phyloP scores from a whole-genome alignment of 768 basidiomycete species.

The Agrocybe praecox region DNA sequence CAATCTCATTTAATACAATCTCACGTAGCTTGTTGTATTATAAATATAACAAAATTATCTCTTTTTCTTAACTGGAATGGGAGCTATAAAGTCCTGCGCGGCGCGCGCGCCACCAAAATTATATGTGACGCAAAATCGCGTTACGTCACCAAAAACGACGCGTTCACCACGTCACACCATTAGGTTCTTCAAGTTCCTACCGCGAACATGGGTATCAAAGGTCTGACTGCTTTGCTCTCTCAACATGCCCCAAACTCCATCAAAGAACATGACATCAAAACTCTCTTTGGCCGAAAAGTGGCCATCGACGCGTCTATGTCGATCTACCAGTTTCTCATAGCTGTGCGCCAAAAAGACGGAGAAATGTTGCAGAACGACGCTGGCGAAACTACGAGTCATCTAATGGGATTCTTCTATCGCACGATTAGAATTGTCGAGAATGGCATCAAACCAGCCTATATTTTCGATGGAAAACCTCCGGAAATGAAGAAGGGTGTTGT shows the following conservation, averaged over 20 bases:
- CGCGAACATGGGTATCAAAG: conserved; percentile 89
- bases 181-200: background rate
- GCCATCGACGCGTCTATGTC: conserved; percentile 99
- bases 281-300: conserved; percentile 96
- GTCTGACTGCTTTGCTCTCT: conserved; percentile 85
- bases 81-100: no score
- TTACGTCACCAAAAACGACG: conserved; percentile 20
- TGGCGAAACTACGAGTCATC: conserved; percentile 96
- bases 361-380: conserved; percentile 97
- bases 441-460: conserved; percentile 96
- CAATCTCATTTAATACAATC: no score
- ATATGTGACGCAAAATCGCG: conserved; percentile 12
- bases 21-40: no score
- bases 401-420: conserved; percentile 98
- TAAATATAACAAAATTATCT: no score
- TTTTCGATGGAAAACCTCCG: conserved; percentile 98
- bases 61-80: no score
- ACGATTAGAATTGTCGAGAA: conserved; percentile 98
- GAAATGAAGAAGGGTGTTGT: conserved; percentile 97
- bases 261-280: conserved; percentile 94
- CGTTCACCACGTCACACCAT: conserved; percentile 3
- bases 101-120: no score
- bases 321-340: conserved; percentile 97
- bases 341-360: conserved; percentile 94
- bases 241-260: conserved; percentile 91